Percentiles rank a stretch among this genome's conserved stretches.
Conservation (phyloP, 176 grass and related monocot genomes). For the Aegilops umbellulata region DNA sequence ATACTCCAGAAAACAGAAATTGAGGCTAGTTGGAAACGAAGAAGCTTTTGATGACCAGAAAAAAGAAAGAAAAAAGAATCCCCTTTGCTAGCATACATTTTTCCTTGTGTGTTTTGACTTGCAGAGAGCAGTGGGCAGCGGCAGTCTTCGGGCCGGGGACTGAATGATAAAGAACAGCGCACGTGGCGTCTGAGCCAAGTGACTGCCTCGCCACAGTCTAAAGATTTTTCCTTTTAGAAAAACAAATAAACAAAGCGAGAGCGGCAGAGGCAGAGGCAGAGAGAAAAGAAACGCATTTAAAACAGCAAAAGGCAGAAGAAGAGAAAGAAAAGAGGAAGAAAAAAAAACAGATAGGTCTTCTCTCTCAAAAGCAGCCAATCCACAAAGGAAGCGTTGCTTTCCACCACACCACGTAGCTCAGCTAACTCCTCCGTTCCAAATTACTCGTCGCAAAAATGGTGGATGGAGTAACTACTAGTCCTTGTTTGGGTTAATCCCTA, state of each 20-base stretch:
- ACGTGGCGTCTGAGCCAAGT: constrained; percentile 94
- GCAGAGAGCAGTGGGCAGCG: constrained; percentile 37
- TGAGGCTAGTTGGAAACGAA: neutral
- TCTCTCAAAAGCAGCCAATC: constrained; percentile 62
- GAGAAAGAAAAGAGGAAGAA: too few species aligned
- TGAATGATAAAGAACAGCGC: constrained; percentile 91
- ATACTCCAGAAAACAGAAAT: neutral
- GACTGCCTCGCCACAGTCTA: constrained; percentile 74
- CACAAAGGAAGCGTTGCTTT: constrained; percentile 53
- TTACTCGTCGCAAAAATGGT: too few species aligned
- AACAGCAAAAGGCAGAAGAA: too few species aligned
- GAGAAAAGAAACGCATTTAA: constrained; percentile 20
- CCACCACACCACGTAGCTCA: constrained; percentile 26
- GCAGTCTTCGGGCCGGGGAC: constrained; percentile 54
- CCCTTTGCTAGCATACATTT: neutral
- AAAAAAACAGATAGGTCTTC: neutral
- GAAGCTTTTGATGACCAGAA: neutral
- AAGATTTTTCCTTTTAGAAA: constrained; percentile 40
- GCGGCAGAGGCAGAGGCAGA: neutral
- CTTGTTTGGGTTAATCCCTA: constrained; percentile 17
- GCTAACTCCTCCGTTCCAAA: too few species aligned
- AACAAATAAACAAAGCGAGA: constrained; percentile 16
- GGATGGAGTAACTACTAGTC: neutral
- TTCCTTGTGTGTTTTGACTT: constrained; percentile 45
- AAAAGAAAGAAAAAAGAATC: neutral